phyloP scores from a whole-genome alignment of 1,139 yeast genomes.

The Yamadazyma atmosphaerica region DNA sequence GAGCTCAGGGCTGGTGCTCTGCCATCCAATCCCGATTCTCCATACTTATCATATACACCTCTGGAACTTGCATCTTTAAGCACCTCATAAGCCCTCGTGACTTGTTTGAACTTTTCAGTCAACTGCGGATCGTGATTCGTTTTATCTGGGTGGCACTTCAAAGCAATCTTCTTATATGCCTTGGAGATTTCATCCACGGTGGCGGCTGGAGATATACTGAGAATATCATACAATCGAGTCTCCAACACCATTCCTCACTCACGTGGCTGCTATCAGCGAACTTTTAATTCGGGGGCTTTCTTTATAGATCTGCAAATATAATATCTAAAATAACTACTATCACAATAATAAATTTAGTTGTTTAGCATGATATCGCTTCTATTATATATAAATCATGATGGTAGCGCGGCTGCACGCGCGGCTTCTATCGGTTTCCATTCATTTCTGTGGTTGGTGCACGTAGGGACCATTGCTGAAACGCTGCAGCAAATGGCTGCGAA shows the following conservation, averaged over 20 bases:
- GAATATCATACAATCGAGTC: slow-evolving; percentile 37
- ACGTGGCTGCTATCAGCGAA: no score
- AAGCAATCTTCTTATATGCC: slow-evolving; percentile 41
- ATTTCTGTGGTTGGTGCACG: background rate
- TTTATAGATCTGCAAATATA: no score
- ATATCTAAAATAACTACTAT: no score
- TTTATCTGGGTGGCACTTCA: slow-evolving; percentile 49
- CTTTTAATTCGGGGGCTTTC: no score
- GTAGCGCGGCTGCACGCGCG: slow-evolving; percentile 1
- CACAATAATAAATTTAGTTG: no score
- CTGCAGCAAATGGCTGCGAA: slow-evolving; percentile 1
- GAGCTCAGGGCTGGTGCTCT: slow-evolving; percentile 14
- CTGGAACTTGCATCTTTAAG: slow-evolving; percentile 33
- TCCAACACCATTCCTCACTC: slow-evolving; percentile 15
- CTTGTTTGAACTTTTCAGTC: slow-evolving; percentile 45
- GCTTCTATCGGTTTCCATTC: background rate
- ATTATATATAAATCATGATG: background rate
- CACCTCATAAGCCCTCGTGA: slow-evolving; percentile 46
- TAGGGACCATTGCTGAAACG: no score
- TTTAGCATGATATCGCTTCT: background rate
- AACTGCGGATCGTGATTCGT: slow-evolving; percentile 45
- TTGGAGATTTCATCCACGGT: slow-evolving; percentile 41
- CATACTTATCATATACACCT: slow-evolving; percentile 38
- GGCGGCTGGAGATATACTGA: slow-evolving; percentile 35
- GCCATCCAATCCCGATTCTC: slow-evolving; percentile 42